Base-by-base conservation (phyloP, 1,284 basidiomycete species). In the Schizophyllum commune region DNA sequence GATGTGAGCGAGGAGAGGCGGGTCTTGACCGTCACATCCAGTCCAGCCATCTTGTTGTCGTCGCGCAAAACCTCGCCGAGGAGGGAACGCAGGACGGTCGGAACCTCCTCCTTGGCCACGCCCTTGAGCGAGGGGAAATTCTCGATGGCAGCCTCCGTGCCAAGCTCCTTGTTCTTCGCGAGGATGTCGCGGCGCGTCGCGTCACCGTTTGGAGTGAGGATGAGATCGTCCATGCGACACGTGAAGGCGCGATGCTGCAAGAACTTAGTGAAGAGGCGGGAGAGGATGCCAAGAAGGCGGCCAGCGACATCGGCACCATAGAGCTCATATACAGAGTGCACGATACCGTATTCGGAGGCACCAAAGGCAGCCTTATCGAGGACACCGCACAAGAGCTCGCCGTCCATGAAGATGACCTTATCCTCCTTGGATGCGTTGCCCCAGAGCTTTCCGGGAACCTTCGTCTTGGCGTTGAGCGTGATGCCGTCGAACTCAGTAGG, bases 241-340 rank as follows among this genome's bases (percentile, higher is more conserved):
- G 96, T 96, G 77, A 99, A 99, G 0, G 94, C 97, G 51, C 95
- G 91, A 71, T 95, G 92, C 71, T 99, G 96, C 57, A 99, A 80
- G 77, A 93, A 98, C 73, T 98, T 98, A 60, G 97, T 98, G 74
- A 99, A 94, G 55, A 98, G 79, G 59, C 97, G 87, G 71, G 92
- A 94, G 63, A 99, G 84, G 64, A 98, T 89, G 60, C 95, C 94
- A 47, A 99, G 86, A 8, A 99, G 84, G 69, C 89, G 89, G 60
- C 96, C 97, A 8, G 97, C 96, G 19, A 86, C 79, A 64, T 91
- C 89, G 11, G 96, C 80, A 4, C 97, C 96, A 73, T 98, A 99
- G n/a, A 99, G 79, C 71, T 99, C 97, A 74, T 96, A 95, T n/a
- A 97, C 91, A 0, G 97, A 97, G 74, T 99, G 97, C 17, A 99